Percentiles rank a stretch among this genome's conserved stretches.
Conservation (phyloP, 2,329 filamentous ascomycete species). For the Venturia aucupariae region DNA sequence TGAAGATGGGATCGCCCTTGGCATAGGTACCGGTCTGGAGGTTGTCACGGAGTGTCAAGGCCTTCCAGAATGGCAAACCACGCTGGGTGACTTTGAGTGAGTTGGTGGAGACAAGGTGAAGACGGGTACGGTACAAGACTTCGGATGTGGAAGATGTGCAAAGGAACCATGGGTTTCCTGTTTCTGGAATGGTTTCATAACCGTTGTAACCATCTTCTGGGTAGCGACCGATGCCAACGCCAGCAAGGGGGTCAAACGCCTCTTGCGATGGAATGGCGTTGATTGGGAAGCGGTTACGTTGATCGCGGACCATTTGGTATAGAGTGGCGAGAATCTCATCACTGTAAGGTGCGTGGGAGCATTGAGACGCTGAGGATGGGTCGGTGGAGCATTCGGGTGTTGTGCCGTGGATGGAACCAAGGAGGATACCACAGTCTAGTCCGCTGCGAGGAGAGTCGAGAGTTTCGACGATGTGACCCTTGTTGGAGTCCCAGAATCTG, state of each 20-base stretch:
- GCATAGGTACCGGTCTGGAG: slow-evolving; percentile 21
- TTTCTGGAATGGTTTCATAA: slow-evolving; percentile 23
- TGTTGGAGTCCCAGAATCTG: slow-evolving; percentile 30
- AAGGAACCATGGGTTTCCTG: slow-evolving; percentile 35
- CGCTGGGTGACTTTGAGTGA: slow-evolving; percentile 25
- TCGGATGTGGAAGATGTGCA: slow-evolving; percentile 34
- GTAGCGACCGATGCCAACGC: slow-evolving; percentile 33
- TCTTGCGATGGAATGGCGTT: slow-evolving; percentile 22
- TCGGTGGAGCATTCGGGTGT: slow-evolving; percentile 17
- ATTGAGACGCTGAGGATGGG: slow-evolving; percentile 9
- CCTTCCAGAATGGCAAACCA: slow-evolving; percentile 29
- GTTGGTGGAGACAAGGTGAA: slow-evolving; percentile 22
- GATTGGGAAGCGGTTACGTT: slow-evolving; percentile 30
- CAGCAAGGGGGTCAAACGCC: slow-evolving; percentile 18
- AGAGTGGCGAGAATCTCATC: slow-evolving; percentile 31
- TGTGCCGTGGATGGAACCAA: slow-evolving; percentile 30
- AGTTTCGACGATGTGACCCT: slow-evolving; percentile 29
- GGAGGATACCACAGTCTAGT: slow-evolving; percentile 30
- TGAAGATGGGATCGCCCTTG: slow-evolving; percentile 23
- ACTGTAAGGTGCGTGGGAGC: slow-evolving; percentile 27
- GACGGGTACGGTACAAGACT: slow-evolving; percentile 30
- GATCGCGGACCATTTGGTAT: slow-evolving; percentile 27
- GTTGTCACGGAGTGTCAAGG: slow-evolving; percentile 23
- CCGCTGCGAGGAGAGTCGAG: slow-evolving; percentile 26
- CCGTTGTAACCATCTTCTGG: slow-evolving; percentile 36